Base-by-base conservation (phyloP, 345 rosid species). In the Euclidium syriacum region DNA sequence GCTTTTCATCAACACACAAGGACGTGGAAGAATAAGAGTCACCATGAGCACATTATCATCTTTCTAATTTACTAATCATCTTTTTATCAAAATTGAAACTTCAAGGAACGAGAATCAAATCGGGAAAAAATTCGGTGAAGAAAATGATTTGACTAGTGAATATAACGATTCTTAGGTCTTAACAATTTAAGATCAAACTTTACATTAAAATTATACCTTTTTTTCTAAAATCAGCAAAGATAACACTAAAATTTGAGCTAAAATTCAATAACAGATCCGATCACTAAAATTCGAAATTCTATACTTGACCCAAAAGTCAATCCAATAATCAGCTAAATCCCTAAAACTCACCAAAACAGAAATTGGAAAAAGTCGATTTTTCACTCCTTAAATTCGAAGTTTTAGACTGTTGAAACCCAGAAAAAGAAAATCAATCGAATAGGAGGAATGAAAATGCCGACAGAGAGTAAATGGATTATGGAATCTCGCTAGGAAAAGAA, bases 1-100 rank as follows among this genome's bases (percentile, higher is more conserved):
- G 71, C 71, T 42, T 72, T 72, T 72, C 48, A 30, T 42, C 40
- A 42, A 59, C 62, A 32, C 44, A 64, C 12, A 65, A 47, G 58
- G 73, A 26, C 65, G 25, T 26, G 18, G n/a, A 47, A 36, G 34
- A 43, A 57, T 11, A 43, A 58, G 66, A 59, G 66, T 33, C 67
- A 49, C 12, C 15, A 68, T 60, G 61, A 60, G 41, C 40, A 52
- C 61, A 59, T 42, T 41, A 59, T 18, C 53, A 33, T 38, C 41
- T n/a, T n/a, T n/a, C n/a, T n/a, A n/a, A n/a, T n/a, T n/a, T n/a
- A n/a, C 27, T 9, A 54, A 65, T 48, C 27, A 29, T 38, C 34
- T 49, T 47, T n/a, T 20, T 43, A 55, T 34, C 47, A 8, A 47
- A n/a, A 65, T 17, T 8, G 10, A 20, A 30, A 48, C 54, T 1